Conservation (phyloP, 257 asterid genomes). For the Forsythia viridissima region DNA sequence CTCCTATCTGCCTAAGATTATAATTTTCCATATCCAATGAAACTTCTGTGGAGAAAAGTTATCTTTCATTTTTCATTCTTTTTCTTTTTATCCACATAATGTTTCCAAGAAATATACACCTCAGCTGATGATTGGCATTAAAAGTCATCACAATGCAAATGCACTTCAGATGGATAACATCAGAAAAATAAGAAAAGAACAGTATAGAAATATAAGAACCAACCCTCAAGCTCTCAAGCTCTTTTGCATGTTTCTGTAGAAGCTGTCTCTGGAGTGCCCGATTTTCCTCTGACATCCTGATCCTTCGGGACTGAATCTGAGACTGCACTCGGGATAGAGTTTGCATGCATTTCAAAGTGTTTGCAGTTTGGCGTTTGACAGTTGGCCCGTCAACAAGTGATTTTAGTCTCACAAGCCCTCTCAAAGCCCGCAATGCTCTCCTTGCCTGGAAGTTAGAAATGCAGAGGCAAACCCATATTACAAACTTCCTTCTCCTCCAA, state of each 20-base stretch:
- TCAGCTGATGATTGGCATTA: neutral
- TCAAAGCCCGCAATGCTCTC: slow-evolving; percentile 78
- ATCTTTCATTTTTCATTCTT: neutral
- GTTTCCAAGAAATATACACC: neutral
- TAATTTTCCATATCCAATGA: neutral
- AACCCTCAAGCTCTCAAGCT: slow-evolving; percentile 78
- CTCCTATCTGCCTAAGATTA: neutral
- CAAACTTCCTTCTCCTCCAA: neutral
- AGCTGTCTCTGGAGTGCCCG: slow-evolving; percentile 86
- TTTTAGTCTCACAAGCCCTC: slow-evolving; percentile 91
- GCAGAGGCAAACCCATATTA: neutral
- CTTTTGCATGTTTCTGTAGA: slow-evolving; percentile 82
- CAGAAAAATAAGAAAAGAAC: neutral
- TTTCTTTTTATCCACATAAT: neutral
- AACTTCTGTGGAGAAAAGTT: neutral
- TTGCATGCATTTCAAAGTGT: slow-evolving; percentile 86
- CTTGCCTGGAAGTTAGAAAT: slow-evolving; percentile 63
- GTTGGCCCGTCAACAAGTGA: slow-evolving; percentile 81
- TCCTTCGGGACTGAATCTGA: slow-evolving; percentile 80
- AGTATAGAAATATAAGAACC: slow-evolving; percentile 25
- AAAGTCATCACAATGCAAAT: neutral
- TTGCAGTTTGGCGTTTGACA: slow-evolving; percentile 82
- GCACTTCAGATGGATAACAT: neutral
- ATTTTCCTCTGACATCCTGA: slow-evolving; percentile 88
- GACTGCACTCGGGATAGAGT: slow-evolving; percentile 81